Evolutionary conservation across 2,329 filamentous ascomycete species (phyloP).

Genomic region (Colletotrichum sp.): DNA sequence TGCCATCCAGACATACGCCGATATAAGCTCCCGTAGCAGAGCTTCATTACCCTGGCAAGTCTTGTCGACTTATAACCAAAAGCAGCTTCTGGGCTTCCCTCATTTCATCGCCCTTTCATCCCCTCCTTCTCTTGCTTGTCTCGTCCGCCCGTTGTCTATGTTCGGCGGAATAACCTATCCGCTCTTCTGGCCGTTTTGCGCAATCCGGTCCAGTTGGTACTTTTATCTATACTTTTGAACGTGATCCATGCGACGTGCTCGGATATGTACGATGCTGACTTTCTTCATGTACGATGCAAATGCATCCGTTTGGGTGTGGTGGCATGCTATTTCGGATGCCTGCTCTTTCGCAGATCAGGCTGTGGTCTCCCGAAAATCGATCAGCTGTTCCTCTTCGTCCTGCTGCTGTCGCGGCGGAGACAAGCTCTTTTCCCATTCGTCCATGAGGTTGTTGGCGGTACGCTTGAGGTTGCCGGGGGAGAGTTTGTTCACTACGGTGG

Average conservation of each 20-base stretch:
- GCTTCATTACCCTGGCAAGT: neutral
- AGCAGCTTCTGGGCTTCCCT: neutral
- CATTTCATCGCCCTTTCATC: neutral
- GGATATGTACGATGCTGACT: neutral
- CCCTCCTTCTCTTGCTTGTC: neutral
- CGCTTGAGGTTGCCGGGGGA: constrained; percentile 78
- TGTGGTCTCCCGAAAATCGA: constrained; percentile 18
- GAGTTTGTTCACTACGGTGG: constrained; percentile 73
- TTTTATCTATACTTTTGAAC: constrained; percentile 15
- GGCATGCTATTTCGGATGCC: neutral
- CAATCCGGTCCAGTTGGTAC: neutral
- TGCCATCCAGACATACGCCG: constrained; percentile 14
- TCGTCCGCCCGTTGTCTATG: neutral
- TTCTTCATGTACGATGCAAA: neutral
- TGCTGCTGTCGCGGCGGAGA: constrained; percentile 47
- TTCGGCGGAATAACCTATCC: constrained; percentile 5
- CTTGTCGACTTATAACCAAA: neutral
- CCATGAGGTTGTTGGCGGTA: constrained; percentile 85
- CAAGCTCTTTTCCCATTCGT: constrained; percentile 86
- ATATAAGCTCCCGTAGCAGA: neutral
- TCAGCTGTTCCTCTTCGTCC: constrained; percentile 9
- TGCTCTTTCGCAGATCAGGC: neutral
- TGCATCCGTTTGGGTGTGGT: neutral
- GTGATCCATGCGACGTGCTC: neutral
- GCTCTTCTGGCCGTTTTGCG: constrained; percentile 9